Evolutionary conservation across 1,139 yeast genomes (phyloP).

Genomic region (Pichia sp.): DNA sequence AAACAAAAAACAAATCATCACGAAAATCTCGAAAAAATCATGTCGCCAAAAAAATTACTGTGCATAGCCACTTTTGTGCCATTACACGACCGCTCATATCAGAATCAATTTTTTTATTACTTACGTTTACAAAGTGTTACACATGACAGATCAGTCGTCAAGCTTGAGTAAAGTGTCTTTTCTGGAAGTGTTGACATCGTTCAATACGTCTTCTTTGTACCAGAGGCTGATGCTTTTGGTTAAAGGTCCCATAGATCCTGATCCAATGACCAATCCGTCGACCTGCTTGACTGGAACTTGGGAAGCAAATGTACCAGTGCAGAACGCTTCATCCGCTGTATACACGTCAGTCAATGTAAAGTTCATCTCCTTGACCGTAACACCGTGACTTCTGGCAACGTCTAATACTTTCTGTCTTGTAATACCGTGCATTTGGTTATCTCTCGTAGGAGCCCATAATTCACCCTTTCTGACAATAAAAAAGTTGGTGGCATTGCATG

Average conservation of each 20-base stretch:
- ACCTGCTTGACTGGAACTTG: slow-evolving; percentile 11
- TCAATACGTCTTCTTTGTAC: slow-evolving; percentile 8
- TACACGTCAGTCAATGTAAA: slow-evolving; percentile 11
- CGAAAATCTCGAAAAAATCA: no score
- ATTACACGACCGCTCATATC: no score
- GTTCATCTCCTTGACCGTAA: slow-evolving; percentile 7
- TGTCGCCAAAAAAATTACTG: no score
- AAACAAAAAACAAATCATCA: no score
- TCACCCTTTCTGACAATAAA: slow-evolving; percentile 12
- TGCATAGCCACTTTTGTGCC: no score
- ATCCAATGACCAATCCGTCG: slow-evolving; percentile 9
- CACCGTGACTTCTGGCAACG: slow-evolving; percentile 5
- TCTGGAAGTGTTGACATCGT: neutral
- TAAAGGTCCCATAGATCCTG: slow-evolving; percentile 6
- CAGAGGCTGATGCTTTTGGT: slow-evolving; percentile 4
- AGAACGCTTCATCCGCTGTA: slow-evolving; percentile 11
- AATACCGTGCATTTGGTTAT: slow-evolving; percentile 15
- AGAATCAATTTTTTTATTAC: no score
- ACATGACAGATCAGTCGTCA: no score
- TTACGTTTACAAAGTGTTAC: no score
- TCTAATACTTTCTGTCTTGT: slow-evolving; percentile 13
- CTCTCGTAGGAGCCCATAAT: slow-evolving; percentile 12
- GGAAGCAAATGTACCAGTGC: slow-evolving; percentile 14
- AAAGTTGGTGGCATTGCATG: slow-evolving; percentile 13
- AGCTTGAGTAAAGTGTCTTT: neutral